phyloP scores from a whole-genome alignment of 768 basidiomycete species.

The Lentinula raphanica region DNA sequence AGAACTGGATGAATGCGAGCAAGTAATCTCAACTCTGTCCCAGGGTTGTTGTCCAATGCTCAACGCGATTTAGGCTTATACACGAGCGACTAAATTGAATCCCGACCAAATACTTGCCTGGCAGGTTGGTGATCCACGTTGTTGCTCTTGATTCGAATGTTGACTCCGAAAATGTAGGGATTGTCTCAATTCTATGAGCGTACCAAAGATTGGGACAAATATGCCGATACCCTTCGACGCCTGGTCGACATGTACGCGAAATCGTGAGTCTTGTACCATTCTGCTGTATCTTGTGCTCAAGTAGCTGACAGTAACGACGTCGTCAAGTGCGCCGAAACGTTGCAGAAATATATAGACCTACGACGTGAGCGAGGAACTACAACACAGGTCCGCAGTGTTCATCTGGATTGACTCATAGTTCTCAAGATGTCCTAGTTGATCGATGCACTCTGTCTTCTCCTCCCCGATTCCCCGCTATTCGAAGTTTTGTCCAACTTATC shows the following conservation, averaged over 20 bases:
- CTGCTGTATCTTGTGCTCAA: not conserved
- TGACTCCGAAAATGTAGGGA: conserved; percentile 43
- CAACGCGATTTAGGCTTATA: conserved; percentile 54
- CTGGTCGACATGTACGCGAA: conserved; percentile 56
- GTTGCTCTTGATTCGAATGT: conserved; percentile 10
- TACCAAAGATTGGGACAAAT: conserved; percentile 51
- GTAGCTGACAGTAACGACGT: conserved; percentile 54
- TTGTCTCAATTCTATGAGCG: conserved; percentile 69
- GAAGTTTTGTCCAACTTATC: conserved; percentile 61
- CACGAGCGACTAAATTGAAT: conserved; percentile 66
- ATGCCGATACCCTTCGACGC: conserved; percentile 45
- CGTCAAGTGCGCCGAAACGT: conserved; percentile 70
- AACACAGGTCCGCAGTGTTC: conserved; percentile 48
- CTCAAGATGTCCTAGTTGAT: conserved; percentile 46
- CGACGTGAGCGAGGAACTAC: conserved; percentile 56
- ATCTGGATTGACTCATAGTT: not conserved
- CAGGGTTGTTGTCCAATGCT: not conserved
- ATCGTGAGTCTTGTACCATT: conserved; percentile 36
- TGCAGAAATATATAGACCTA: conserved; percentile 72
- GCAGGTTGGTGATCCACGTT: conserved; percentile 57
- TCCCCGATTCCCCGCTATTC: conserved; percentile 70
- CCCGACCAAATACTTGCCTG: conserved; percentile 72
- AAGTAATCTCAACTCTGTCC: conserved; percentile 46
- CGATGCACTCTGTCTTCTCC: conserved; percentile 58
- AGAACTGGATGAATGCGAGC: conserved; percentile 70